Evolutionary conservation across 768 basidiomycete species (phyloP).

Genomic region (Amanita brunnescens): DNA sequence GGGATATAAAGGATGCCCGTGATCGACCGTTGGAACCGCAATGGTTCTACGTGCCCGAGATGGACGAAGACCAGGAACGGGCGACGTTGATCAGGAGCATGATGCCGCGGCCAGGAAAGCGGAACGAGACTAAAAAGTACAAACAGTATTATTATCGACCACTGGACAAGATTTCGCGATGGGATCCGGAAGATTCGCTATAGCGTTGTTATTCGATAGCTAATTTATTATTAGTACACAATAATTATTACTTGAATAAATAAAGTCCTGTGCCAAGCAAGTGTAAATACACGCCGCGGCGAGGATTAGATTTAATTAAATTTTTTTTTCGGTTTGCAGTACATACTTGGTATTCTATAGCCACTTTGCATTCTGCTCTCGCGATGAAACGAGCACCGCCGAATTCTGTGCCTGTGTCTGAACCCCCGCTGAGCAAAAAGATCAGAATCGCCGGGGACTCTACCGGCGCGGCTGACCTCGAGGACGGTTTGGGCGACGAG

Average conservation of each 20-base stretch:
- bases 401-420: not conserved
- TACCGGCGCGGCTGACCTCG: not conserved
- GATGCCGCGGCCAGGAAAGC: slow-evolving; percentile 69
- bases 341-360: not conserved
- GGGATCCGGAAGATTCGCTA: slow-evolving; percentile 66
- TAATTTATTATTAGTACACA: not conserved
- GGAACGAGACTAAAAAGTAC: slow-evolving; percentile 73
- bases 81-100: slow-evolving; percentile 57
- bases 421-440: slow-evolving; percentile 1
- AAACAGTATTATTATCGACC: slow-evolving; percentile 82
- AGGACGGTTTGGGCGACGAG: not conserved
- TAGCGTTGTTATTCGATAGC: no score
- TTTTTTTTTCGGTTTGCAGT: no score
- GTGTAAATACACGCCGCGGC: not conserved
- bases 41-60: slow-evolving; percentile 74
- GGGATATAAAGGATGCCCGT: slow-evolving; percentile 38
- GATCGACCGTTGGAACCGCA: slow-evolving; percentile 47
- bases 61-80: slow-evolving; percentile 63
- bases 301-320: no score
- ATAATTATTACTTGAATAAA: no score
- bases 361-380: not conserved
- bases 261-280: not conserved
- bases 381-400: slow-evolving; percentile 1
- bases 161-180: slow-evolving; percentile 59
- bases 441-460: not conserved